Evolutionary conservation across 371 early-diverging fungal species (phyloP), one percentile per base, ranked within the genome.

Genomic region (Dentiscutata heterogama): DNA sequence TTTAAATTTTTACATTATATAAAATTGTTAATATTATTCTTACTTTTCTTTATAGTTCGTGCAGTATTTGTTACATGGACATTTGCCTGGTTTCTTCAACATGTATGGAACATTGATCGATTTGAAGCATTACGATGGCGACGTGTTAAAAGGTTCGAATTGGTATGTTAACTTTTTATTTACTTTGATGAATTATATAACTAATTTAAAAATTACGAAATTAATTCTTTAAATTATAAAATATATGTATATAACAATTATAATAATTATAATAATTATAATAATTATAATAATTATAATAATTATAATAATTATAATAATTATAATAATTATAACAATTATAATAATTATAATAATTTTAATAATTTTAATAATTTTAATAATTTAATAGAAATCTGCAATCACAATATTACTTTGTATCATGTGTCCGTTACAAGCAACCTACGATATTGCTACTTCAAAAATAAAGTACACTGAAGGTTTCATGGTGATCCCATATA

Each of bases 41-140:
- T n/a, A n/a, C n/a, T n/a, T n/a, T n/a, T n/a, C 18, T n/a, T 35
- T 46, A 29, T 50, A 79, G 79, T 68, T 54, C 65, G 79, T 31
- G 68, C 79, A n/a, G 68, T 79, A 29, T 79, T 79, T 31, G 51
- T n/a, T 7, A 16, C 25, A 53, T 79, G 79, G 79, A 79, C 79
- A 25, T 79, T 67, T n/a, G 1, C 35, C 29, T 79, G 79, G 79
- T 79, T 79, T 50, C 51, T 79, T 11, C 79, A 79, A 29, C 79
- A 68, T 68, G 79, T 68, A 5, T 79, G 79, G 79, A 51, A 54
- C 31, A n/a, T 79, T n/a, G 79, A 79, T 39, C 27, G 79, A 20
- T 79, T 79, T 25, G 53, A 79, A 53, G 79, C 79, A 35, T 68
- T 79, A 67, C 25, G n/a, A 42, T 79, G 79, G 79, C 14, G 27